Evolutionary conservation across 2,329 filamentous ascomycete species (phyloP), one percentile per base, ranked within the genome.

Genomic region (Aureobasidium subglaciale): DNA sequence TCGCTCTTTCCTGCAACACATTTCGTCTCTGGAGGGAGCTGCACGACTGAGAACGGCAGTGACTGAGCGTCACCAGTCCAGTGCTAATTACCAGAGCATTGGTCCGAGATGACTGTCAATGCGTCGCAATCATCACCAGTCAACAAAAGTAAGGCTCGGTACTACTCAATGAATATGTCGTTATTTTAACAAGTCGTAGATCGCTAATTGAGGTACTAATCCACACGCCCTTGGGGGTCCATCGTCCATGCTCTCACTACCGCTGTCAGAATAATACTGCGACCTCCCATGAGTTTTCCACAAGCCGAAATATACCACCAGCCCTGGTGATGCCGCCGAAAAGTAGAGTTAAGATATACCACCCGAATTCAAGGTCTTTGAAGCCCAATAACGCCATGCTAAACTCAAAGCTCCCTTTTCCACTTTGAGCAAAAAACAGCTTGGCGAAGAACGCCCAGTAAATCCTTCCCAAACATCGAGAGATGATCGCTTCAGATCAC

Each of bases 301-400:
- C 32, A 50, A 49, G 32, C 46, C 34, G n/a, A 50, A 50, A 50
- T n/a, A 38, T 29, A 50, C 20, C n/a, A 20, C 46, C 32, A 25
- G 22, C 38, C n/a, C 27, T 38, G 46, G 41, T 41, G 18, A 52
- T 52, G 35, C 25, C 48, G 48, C 48, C 48, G 48, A 32, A 35
- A 52, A 52, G n/a, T 30, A 32, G 48, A 52, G 35, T n/a, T 30
- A 25, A 52, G 34, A 52, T 52, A 13, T 50, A 32, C 35, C 34
- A 32, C 37, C 48, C 35, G 27, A 15, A 41, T 9, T 50, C 46
- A 29, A 48, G 10, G 10, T 9, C 29, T 16, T 43, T 20, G 30
- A 43, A 54, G 38, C 38, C 50, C 34, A 54, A 54, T 43, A 54
- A 54, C 50, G 50, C 50, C 50, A 29, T 54, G 50, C 50, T 54